A percentile compares a stretch with the other conserved stretches of the same genome.
Evolutionary conservation across 441 rosid species (phyloP).

Genomic region (Erodium texanum): DNA sequence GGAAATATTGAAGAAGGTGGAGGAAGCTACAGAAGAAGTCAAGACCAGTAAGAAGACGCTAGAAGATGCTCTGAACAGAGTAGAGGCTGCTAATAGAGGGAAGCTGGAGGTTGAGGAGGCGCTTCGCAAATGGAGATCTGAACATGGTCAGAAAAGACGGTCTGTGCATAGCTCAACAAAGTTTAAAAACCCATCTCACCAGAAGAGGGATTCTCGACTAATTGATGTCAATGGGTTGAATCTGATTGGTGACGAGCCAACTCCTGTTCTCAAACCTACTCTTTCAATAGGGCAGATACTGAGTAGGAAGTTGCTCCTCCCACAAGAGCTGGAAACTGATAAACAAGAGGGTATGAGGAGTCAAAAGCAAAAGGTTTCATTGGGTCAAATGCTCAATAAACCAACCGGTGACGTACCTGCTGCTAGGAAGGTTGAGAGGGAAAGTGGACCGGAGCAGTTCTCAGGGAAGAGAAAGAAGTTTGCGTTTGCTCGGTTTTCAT

Average conservation of each 20-base stretch:
- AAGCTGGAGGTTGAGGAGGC: constrained; percentile 61
- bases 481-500: constrained; percentile 60
- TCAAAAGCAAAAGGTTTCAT: constrained; percentile 46
- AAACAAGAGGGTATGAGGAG: constrained; percentile 29
- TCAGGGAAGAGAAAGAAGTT: constrained; percentile 66
- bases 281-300: constrained; percentile 88
- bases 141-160: constrained; percentile 45
- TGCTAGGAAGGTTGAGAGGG: constrained; percentile 32
- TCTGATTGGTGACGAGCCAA: constrained; percentile 28
- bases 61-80: constrained; percentile 51
- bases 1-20: constrained; percentile 47
- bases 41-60: constrained; percentile 50
- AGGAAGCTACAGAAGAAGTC: constrained; percentile 52
- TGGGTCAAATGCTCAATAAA: constrained; percentile 76
- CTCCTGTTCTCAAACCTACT: constrained; percentile 56
- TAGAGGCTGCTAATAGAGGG: constrained; percentile 51
- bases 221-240: constrained; percentile 48
- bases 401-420: constrained; percentile 15
- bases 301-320: constrained; percentile 67
- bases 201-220: constrained; percentile 32
- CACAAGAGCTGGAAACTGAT: constrained; percentile 17
- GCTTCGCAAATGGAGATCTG: constrained; percentile 56
- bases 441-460: constrained; percentile 34
- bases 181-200: constrained; percentile 45
- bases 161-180: constrained; percentile 40